Evolutionary conservation across 495 filamentous ascomycete species (phyloP).

Genomic region (Wilcoxina mikolae): DNA sequence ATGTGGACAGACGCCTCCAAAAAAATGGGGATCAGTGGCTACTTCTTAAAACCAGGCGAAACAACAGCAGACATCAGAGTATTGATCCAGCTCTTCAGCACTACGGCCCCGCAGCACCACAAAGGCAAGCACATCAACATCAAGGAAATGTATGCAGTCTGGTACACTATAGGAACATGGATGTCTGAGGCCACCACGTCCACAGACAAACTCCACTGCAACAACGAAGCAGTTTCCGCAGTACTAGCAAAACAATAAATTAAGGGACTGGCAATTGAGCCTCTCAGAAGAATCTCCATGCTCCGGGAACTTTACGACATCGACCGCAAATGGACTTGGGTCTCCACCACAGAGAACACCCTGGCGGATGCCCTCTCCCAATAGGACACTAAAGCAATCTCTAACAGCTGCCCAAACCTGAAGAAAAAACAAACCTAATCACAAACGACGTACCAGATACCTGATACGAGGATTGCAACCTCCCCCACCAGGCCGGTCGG

Average conservation of each 20-base stretch:
- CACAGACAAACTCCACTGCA: not conserved
- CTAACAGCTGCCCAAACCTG: not conserved
- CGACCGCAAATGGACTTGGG: not conserved
- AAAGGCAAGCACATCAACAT: not conserved
- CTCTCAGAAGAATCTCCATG: not conserved
- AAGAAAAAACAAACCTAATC: not conserved
- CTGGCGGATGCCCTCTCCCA: not conserved
- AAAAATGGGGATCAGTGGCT: not conserved
- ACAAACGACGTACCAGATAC: not conserved
- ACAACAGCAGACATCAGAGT: not conserved
- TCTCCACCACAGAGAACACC: not conserved
- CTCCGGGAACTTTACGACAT: not conserved
- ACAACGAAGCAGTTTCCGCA: slow-evolving; percentile 38
- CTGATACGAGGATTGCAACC: not conserved
- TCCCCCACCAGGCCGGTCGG: not conserved
- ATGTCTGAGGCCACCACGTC: not conserved
- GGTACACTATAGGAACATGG: not conserved
- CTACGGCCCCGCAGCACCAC: not conserved
- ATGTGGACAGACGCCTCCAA: not conserved
- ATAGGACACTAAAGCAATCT: not conserved
- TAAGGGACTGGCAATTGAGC: not conserved
- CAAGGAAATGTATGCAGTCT: not conserved
- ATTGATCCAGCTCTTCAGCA: not conserved
- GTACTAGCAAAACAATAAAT: not conserved
- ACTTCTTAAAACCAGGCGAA: not conserved